Percentiles rank a stretch among this genome's conserved stretches.
Conservation (phyloP, 1,139 yeast genomes). For the Saccharomyces pastorianus region DNA sequence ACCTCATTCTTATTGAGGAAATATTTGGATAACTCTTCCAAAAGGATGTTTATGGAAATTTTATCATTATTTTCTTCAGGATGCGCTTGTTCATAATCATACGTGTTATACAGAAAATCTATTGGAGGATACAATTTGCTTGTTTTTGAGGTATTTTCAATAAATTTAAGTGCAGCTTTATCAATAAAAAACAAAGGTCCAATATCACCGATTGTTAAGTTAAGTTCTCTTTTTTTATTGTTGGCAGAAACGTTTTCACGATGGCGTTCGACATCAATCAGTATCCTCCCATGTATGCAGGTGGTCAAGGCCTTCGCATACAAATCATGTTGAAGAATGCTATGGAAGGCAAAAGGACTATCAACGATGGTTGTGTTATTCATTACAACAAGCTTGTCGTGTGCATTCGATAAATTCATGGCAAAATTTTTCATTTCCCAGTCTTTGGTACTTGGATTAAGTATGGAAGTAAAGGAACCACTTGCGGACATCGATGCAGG, state of each 20-base stretch:
- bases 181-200: slow-evolving; percentile 6
- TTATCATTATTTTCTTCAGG: slow-evolving; percentile 10
- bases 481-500: background rate
- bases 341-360: slow-evolving; percentile 13
- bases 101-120: background rate
- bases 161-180: slow-evolving; percentile 2
- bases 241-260: background rate
- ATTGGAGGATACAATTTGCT: background rate
- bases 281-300: slow-evolving; percentile 14
- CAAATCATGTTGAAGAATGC: slow-evolving; percentile 13
- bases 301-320: slow-evolving; percentile 13
- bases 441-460: background rate
- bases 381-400: slow-evolving; percentile 11
- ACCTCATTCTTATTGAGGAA: slow-evolving; percentile 2
- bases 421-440: slow-evolving; percentile 4
- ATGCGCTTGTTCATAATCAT: background rate
- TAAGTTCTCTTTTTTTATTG: background rate
- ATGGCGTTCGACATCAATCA: slow-evolving; percentile 3
- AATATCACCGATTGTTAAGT: background rate
- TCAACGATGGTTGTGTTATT: slow-evolving; percentile 15
- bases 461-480: background rate
- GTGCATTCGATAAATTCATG: slow-evolving; percentile 10
- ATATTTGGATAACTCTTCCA: background rate
- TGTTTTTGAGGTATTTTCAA: background rate
- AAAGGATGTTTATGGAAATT: slow-evolving; percentile 2